These are phyloP conservation scores for Melaleuca alternifolia DNA, from an alignment of 345 rosid genomes.

Conservation along the genomic window DNA sequence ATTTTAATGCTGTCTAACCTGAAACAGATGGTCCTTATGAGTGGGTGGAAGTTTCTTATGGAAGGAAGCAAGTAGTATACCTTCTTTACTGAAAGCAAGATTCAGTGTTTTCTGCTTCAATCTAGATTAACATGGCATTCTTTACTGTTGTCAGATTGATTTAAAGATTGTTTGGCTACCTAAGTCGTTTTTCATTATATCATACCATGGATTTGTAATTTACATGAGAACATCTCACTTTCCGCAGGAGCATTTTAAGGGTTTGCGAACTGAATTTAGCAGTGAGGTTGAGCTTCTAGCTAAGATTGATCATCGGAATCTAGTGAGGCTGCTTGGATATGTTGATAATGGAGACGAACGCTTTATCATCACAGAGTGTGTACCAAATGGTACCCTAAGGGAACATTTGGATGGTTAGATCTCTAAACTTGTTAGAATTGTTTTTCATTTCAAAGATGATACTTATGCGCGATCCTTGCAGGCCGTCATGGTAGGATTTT, in stretches of 20 bases:
- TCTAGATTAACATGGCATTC: neutral
- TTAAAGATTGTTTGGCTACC: neutral
- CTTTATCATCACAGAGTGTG: slow-evolving; percentile 83
- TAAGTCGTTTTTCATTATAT: neutral
- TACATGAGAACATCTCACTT: neutral
- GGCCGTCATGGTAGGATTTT: slow-evolving; percentile 58
- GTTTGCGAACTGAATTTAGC: slow-evolving; percentile 62
- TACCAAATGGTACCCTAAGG: slow-evolving; percentile 89
- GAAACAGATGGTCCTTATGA: neutral
- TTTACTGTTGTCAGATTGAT: neutral
- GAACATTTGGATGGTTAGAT: slow-evolving; percentile 93
- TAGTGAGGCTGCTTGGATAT: slow-evolving; percentile 86
- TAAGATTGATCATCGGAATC: slow-evolving; percentile 81
- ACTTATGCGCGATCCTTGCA: slow-evolving; percentile 12
- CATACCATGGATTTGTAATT: neutral
- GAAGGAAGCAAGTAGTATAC: neutral
- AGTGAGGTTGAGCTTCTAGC: slow-evolving; percentile 89
- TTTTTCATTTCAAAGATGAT: neutral
- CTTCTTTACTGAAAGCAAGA: neutral
- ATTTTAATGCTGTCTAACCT: neutral
- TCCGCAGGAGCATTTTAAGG: slow-evolving; percentile 60
- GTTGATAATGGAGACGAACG: slow-evolving; percentile 76
- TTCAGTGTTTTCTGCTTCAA: neutral
- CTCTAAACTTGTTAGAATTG: neutral
- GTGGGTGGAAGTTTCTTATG: neutral